phyloP scores from a whole-genome alignment of 768 basidiomycete genomes.

The Pleurotus tuoliensis region DNA sequence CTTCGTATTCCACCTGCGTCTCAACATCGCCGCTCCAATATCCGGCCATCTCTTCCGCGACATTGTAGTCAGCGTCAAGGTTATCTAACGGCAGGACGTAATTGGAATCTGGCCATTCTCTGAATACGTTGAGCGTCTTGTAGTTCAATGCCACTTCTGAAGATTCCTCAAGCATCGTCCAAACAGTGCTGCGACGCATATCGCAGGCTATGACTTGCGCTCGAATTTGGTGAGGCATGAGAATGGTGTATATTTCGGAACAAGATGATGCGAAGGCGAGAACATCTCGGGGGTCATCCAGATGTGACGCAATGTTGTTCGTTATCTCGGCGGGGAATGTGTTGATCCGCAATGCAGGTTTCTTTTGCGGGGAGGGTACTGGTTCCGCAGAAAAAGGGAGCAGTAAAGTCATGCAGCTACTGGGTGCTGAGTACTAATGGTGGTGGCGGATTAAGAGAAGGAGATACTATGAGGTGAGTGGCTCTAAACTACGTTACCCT shows the following conservation, averaged over 20 bases:
- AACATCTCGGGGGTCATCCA: neutral
- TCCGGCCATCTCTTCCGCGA: neutral
- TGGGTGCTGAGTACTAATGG: too few species aligned
- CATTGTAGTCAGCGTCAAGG: neutral
- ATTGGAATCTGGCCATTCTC: neutral
- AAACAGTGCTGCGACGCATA: neutral
- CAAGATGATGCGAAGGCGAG: neutral
- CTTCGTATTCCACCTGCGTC: neutral
- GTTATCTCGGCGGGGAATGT: neutral
- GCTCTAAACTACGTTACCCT: too few species aligned
- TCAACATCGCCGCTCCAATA: neutral
- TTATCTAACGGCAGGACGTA: neutral
- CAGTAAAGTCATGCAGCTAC: too few species aligned
- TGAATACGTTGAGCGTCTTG: neutral
- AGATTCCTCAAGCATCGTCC: neutral
- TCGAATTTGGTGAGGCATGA: neutral
- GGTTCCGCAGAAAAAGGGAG: too few species aligned
- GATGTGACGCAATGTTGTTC: neutral
- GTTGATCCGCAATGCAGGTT: neutral
- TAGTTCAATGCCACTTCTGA: neutral
- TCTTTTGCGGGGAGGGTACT: neutral
- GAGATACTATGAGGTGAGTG: too few species aligned
- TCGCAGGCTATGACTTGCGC: neutral
- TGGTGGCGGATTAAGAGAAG: too few species aligned
- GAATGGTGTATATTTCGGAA: neutral